Conservation (phyloP, 164 flowering plant genomes). For the Vitis cinerea region DNA sequence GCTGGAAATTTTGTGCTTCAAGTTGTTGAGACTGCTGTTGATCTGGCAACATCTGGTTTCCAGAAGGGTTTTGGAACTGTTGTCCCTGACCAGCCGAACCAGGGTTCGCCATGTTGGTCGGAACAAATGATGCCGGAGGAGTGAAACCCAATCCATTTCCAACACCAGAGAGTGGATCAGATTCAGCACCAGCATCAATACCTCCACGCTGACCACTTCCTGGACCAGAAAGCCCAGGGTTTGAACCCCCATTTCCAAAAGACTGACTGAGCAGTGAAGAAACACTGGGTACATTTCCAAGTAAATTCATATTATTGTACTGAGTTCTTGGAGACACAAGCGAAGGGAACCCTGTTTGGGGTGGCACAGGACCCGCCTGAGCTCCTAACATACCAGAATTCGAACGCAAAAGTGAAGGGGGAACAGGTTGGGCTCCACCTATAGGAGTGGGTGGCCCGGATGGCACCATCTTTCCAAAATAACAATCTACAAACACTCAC, state of each 20-base stretch:
- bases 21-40: constrained; percentile 69
- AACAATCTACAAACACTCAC: constrained; percentile 15
- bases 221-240: constrained; percentile 53
- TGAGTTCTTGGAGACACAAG: constrained; percentile 66
- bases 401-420: constrained; percentile 52
- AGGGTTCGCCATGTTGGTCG: constrained; percentile 45
- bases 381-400: constrained; percentile 63
- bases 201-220: constrained; percentile 61
- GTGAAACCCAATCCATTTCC: constrained; percentile 70
- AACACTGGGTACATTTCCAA: constrained; percentile 67
- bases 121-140: constrained; percentile 44
- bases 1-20: constrained; percentile 71
- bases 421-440: constrained; percentile 52
- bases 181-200: constrained; percentile 68
- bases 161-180: constrained; percentile 70
- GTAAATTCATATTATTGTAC: constrained; percentile 61
- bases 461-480: constrained; percentile 45
- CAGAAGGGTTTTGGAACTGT: constrained; percentile 53
- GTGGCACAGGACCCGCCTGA: constrained; percentile 62
- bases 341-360: constrained; percentile 63
- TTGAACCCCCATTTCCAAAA: constrained; percentile 71
- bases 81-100: constrained; percentile 66
- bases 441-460: constrained; percentile 60
- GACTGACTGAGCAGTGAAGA: constrained; percentile 73
- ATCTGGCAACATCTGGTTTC: constrained; percentile 57